Percentiles rank a stretch among this genome's conserved stretches.
Evolutionary conservation across 495 filamentous ascomycete species (phyloP).

Genomic region (Aspergillus mulundensis): DNA sequence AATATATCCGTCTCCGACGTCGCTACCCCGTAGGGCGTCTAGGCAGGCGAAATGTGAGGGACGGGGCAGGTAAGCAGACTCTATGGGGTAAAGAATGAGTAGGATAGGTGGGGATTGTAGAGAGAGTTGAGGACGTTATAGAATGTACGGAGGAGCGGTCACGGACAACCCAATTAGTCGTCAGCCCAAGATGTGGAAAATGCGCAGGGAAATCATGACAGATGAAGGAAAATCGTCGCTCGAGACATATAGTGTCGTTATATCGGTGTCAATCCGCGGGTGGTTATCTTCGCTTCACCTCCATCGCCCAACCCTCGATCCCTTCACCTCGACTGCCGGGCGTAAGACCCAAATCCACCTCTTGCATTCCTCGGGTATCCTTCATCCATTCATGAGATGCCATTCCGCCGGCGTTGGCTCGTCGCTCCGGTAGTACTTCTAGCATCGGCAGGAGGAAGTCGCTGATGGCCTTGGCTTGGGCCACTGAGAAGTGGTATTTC

Average conservation of each 20-base stretch:
- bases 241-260: conserved; percentile 2
- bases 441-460: conserved; percentile 93
- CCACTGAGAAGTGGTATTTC: conserved; percentile 89
- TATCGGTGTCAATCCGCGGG: not conserved
- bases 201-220: conserved; percentile 11
- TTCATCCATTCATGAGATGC: conserved; percentile 74
- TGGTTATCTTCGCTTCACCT: conserved; percentile 75
- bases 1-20: not conserved
- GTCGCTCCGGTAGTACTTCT: conserved; percentile 76
- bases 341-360: conserved; percentile 62
- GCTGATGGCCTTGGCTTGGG: conserved; percentile 71
- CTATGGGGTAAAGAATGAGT: conserved; percentile 14
- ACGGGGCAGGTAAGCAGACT: conserved; percentile 6
- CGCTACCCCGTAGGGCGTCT: not conserved
- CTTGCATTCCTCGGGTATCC: conserved; percentile 82
- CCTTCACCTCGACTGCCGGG: conserved; percentile 86
- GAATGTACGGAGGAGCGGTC: conserved; percentile 20
- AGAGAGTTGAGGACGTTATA: conserved; percentile 4
- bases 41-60: not conserved
- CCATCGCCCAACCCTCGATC: conserved; percentile 91
- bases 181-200: conserved; percentile 13
- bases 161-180: conserved; percentile 20
- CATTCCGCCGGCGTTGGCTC: conserved; percentile 97
- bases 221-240: conserved; percentile 17
- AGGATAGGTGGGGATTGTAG: not conserved